Base-by-base conservation (phyloP, 176 grass and related monocot species). In the Microstegium vimineum region DNA sequence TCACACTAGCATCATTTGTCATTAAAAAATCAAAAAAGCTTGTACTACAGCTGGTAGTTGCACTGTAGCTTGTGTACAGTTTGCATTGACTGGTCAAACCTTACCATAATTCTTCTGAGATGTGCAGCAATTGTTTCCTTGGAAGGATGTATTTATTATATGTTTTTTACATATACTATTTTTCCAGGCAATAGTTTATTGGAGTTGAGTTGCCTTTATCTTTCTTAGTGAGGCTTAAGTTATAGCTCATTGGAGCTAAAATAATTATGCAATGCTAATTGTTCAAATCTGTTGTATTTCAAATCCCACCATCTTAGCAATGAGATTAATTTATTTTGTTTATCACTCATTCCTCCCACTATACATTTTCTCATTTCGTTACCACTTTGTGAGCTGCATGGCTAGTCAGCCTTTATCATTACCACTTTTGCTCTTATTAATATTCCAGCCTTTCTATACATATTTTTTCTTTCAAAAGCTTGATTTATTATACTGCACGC, bases 51-150 rank as follows among this genome's bases (percentile, higher is more conserved):
- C 64, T 85, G 72, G 87, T 68, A 56, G 75, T 80, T 84, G 69
- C 75, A 74, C 75, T 84, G 68, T 64, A 85, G 26, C 34, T 65
- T 47, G 25, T 76, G 54, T 69, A 41, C 41, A 63, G 20, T n/a
- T 38, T 77, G 89, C 57, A 71, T 85, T 91, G 85, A 91, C 85
- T 77, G 76, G 89, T 91, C 89, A 91, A 87, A 85, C 57, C 68
- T 6, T 9, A 1, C 27, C 41, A 83, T 83, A 49, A 80, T 86
- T 90, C 22, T 82, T 83, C 59, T 56, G 18, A 40, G 70, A 69
- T 81, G 70, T 75, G 28, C 52, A 76, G 40, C 51, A 89, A 46
- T 45, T 81, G 40, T 81, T 76, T 69, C 32, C 63, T 81, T 81
- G 77, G 63, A 54, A 70, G 26, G 62, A 15, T 33, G 11, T 16